Evolutionary conservation across 768 basidiomycete species (phyloP).

Genomic region (Pisolithus albus): DNA sequence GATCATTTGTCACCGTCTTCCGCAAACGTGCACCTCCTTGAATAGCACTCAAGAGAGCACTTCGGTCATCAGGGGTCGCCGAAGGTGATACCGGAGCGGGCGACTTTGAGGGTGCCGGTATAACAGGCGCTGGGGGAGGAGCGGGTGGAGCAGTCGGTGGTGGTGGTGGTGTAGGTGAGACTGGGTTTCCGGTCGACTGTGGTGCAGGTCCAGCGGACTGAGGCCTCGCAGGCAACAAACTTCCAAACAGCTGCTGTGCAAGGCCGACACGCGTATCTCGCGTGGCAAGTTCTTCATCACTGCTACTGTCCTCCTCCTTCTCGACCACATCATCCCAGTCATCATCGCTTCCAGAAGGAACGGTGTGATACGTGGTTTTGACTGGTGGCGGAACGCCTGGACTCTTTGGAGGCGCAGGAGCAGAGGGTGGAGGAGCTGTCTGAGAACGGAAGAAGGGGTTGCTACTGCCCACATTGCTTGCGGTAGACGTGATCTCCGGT

Average conservation of each 20-base stretch:
- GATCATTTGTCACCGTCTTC: slow-evolving; percentile 78
- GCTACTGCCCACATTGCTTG: slow-evolving; percentile 38
- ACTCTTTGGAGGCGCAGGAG: slow-evolving; percentile 32
- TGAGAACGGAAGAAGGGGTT: slow-evolving; percentile 73
- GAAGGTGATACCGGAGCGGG: slow-evolving; percentile 26
- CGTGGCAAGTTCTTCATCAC: slow-evolving; percentile 72
- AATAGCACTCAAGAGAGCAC: slow-evolving; percentile 73
- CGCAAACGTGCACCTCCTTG: slow-evolving; percentile 65
- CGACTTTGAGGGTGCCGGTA: slow-evolving; percentile 26
- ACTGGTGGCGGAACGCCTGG: slow-evolving; percentile 37
- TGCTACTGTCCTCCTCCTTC: slow-evolving; percentile 61
- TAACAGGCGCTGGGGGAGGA: slow-evolving; percentile 29
- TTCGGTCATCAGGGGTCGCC: slow-evolving; percentile 40
- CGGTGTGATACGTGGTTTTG: slow-evolving; percentile 57
- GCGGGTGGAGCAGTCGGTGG: slow-evolving; percentile 23
- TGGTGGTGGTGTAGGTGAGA: slow-evolving; percentile 5
- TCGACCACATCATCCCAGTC: slow-evolving; percentile 86
- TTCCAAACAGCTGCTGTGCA: slow-evolving; percentile 75
- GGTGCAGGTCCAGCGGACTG: slow-evolving; percentile 42
- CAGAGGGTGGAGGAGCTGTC: slow-evolving; percentile 32
- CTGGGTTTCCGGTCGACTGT: slow-evolving; percentile 14
- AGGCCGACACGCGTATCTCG: slow-evolving; percentile 62
- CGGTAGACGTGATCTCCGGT: slow-evolving; percentile 13
- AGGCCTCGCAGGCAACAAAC: slow-evolving; percentile 53
- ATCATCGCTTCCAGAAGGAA: slow-evolving; percentile 53